Base-by-base conservation (phyloP, 306 rosid genomes). In the Lotus japonicus region DNA sequence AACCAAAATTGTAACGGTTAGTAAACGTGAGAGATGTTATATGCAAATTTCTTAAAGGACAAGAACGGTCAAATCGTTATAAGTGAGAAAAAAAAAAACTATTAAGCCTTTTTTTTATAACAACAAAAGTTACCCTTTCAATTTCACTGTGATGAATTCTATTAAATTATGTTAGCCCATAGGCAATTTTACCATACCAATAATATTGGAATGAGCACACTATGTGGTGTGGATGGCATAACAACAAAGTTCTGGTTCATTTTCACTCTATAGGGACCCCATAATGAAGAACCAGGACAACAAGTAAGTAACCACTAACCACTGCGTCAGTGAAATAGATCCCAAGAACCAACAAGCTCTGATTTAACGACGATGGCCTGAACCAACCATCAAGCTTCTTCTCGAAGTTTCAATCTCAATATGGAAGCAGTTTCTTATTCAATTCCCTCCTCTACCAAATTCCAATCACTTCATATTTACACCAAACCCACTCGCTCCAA, bases 401-500 rank as follows among this genome's bases (percentile, higher is more conserved):
- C 33, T 28, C 54, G 2, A 45, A 36, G 7, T 60, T 54, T 54
- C 26, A 60, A 66, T 58, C 77, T 8, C 72, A 58, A n/a, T 2
- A 88, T 88, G 95, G 97, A 90, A 71, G 21, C 87, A 35, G 36
- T 82, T 39, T 76, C 80, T 41, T 66, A 67, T 36, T 64, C 86
- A 58, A 79, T 77, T 55, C 59, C 78, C 42, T 39, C 83, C 42
- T 39, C 83, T 33, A 52, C 70, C 73, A 81, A 68, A 43, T 65
- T 71, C 46, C 83, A 57, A 16, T 69, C 80, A n/a, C 84, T 80
- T 5, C 73, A 55, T 23, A 28, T 18, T 61, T 80, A 54, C 67
- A 53, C 13, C 42, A 45, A 59, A 21, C 11, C 56, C 44, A 36
- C 57, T n/a, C 69, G 44, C 70, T 64, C 82, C 58, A 75, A 66